Evolutionary conservation across 148 eudicot species (phyloP).

Genomic region (Selenicereus undatus): DNA sequence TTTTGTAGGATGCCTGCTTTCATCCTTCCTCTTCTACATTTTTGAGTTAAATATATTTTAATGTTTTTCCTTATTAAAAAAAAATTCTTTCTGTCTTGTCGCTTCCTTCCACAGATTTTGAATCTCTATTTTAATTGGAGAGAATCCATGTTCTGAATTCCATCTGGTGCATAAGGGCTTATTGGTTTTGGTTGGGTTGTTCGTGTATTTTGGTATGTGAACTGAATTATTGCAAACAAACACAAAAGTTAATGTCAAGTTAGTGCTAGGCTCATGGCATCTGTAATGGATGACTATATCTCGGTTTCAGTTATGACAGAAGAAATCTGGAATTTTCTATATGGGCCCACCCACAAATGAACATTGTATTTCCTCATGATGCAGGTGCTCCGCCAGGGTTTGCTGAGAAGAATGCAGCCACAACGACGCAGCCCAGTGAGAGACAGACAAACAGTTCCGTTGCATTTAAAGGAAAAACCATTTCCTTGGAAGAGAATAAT

Average conservation of each 20-base stretch:
- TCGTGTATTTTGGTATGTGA: background rate
- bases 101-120: background rate
- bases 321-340: background rate
- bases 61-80: too few relatives aligned
- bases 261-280: background rate
- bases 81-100: too few relatives aligned
- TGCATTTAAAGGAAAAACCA: slow-evolving; percentile 23
- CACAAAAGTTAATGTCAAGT: background rate
- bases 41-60: too few relatives aligned
- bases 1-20: too few relatives aligned
- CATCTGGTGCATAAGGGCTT: background rate
- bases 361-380: background rate
- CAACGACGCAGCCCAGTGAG: slow-evolving; percentile 19
- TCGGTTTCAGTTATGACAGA: background rate
- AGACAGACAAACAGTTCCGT: slow-evolving; percentile 7
- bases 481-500: slow-evolving; percentile 11
- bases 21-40: too few relatives aligned
- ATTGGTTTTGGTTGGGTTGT: background rate
- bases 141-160: background rate
- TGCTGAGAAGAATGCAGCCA: slow-evolving; percentile 23
- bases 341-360: background rate
- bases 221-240: background rate
- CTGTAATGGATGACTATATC: too few relatives aligned
- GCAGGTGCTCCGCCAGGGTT: slow-evolving; percentile 32
- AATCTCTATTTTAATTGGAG: background rate